Evolutionary conservation across 495 filamentous ascomycete genomes (phyloP).

Genomic region (Aspergillus mulundensis): DNA sequence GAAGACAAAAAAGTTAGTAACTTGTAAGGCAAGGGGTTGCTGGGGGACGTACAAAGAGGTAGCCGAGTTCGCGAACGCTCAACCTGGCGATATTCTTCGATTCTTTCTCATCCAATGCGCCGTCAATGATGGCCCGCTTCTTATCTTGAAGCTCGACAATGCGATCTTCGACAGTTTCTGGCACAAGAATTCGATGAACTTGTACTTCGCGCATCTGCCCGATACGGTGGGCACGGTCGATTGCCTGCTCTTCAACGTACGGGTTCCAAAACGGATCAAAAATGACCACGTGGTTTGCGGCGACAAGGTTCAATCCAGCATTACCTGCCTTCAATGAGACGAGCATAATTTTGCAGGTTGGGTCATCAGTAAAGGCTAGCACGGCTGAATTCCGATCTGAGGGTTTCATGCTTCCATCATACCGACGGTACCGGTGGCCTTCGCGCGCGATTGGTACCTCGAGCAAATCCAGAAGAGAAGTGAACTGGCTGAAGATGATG

Average conservation of each 20-base stretch:
- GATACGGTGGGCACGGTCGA: constrained; percentile 90
- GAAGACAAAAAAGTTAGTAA: constrained; percentile 12
- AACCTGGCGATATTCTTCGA: constrained; percentile 60
- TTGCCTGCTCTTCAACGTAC: constrained; percentile 89
- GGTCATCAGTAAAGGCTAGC: constrained; percentile 64
- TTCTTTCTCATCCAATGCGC: constrained; percentile 78
- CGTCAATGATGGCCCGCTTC: constrained; percentile 74
- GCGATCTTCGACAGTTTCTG: constrained; percentile 83
- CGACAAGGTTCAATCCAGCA: constrained; percentile 81
- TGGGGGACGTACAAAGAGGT: constrained; percentile 62
- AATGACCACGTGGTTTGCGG: constrained; percentile 85
- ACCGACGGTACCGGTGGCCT: constrained; percentile 65
- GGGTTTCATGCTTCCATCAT: constrained; percentile 80
- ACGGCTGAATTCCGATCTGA: constrained; percentile 67
- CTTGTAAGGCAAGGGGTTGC: neutral
- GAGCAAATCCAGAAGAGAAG: constrained; percentile 84
- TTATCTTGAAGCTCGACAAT: constrained; percentile 81
- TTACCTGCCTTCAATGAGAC: constrained; percentile 91
- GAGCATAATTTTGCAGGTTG: constrained; percentile 69
- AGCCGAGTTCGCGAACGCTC: constrained; percentile 60
- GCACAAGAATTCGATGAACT: constrained; percentile 75
- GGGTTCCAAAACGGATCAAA: constrained; percentile 98
- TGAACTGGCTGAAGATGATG: constrained; percentile 92
- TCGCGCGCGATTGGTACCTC: constrained; percentile 75
- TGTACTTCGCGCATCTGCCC: constrained; percentile 72